Evolutionary conservation across 179 eudicot species (phyloP).

Genomic region (Dionaea muscipula): DNA sequence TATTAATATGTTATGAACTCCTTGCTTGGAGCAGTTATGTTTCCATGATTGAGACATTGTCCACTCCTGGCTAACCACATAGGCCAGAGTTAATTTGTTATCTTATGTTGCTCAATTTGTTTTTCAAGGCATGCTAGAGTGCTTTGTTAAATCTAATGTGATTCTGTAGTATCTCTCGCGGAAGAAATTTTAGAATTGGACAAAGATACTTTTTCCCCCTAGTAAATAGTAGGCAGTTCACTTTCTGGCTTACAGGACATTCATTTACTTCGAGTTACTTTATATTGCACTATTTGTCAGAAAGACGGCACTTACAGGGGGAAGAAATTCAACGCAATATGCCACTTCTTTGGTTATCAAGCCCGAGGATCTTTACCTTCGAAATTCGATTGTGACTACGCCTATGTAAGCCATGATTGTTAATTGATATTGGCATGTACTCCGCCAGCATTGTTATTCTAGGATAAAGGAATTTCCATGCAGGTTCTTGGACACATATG

Average conservation of each 20-base stretch:
- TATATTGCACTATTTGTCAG: conserved; percentile 26
- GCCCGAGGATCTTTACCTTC: conserved; percentile 96
- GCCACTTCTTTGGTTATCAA: conserved; percentile 98
- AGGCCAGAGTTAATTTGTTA: too few relatives aligned
- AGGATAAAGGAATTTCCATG: conserved; percentile 4
- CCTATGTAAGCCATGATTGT: conserved; percentile 45
- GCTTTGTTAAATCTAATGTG: too few relatives aligned
- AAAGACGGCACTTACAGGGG: conserved; percentile 96
- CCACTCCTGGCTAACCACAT: too few relatives aligned
- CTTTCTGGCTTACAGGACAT: neutral
- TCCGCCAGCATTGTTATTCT: neutral
- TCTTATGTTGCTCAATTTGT: too few relatives aligned
- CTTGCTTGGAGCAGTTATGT: too few relatives aligned
- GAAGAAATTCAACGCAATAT: conserved; percentile 88
- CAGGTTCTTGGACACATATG: conserved; percentile 95
- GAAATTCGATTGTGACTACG: conserved; percentile 90
- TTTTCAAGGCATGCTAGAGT: too few relatives aligned
- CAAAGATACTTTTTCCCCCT: too few relatives aligned
- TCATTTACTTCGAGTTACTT: neutral
- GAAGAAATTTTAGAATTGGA: too few relatives aligned
- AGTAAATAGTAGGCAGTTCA: neutral
- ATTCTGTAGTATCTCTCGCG: too few relatives aligned
- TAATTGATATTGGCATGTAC: neutral
- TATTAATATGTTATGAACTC: too few relatives aligned
- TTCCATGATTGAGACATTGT: too few relatives aligned